A percentile compares a stretch with the other conserved stretches of the same genome.
Evolutionary conservation across 805 yeast species (phyloP).

Genomic region (Wickerhamomyces rabaulensis): DNA sequence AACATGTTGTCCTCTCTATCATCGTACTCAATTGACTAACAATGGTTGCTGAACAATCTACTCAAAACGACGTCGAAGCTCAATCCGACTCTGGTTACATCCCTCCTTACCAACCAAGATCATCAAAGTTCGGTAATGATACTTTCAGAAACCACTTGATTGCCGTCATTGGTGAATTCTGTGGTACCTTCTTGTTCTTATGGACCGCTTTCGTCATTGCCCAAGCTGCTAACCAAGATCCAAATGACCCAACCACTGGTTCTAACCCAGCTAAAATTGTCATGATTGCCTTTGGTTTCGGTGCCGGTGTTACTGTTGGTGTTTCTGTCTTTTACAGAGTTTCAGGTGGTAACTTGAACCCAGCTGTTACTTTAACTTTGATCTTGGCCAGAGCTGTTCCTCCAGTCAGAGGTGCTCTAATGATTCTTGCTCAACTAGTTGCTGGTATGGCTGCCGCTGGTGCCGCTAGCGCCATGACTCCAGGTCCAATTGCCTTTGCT

Average conservation of each 20-base stretch:
- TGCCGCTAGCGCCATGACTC: slow-evolving; percentile 80
- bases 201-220: slow-evolving; percentile 82
- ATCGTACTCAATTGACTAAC: neutral
- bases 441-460: slow-evolving; percentile 94
- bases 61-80: slow-evolving; percentile 32
- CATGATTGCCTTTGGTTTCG: slow-evolving; percentile 84
- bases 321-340: slow-evolving; percentile 66
- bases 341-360: slow-evolving; percentile 88
- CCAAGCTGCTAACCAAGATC: slow-evolving; percentile 68
- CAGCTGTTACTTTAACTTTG: slow-evolving; percentile 76
- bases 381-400: slow-evolving; percentile 69
- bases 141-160: slow-evolving; percentile 53
- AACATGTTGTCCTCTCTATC: neutral
- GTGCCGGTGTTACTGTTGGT: slow-evolving; percentile 75
- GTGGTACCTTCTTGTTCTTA: slow-evolving; percentile 80
- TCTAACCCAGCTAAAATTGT: slow-evolving; percentile 63
- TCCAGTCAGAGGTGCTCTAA: slow-evolving; percentile 62
- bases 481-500: slow-evolving; percentile 69
- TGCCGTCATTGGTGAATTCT: slow-evolving; percentile 75
- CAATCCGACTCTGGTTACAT: slow-evolving; percentile 33
- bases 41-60: slow-evolving; percentile 10
- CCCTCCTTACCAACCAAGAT: slow-evolving; percentile 31
- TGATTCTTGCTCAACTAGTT: slow-evolving; percentile 64
- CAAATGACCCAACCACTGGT: slow-evolving; percentile 29
- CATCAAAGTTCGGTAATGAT: slow-evolving; percentile 36